Conservation (phyloP, 352 stramenopile species). For the Thalassiosira hispida region DNA sequence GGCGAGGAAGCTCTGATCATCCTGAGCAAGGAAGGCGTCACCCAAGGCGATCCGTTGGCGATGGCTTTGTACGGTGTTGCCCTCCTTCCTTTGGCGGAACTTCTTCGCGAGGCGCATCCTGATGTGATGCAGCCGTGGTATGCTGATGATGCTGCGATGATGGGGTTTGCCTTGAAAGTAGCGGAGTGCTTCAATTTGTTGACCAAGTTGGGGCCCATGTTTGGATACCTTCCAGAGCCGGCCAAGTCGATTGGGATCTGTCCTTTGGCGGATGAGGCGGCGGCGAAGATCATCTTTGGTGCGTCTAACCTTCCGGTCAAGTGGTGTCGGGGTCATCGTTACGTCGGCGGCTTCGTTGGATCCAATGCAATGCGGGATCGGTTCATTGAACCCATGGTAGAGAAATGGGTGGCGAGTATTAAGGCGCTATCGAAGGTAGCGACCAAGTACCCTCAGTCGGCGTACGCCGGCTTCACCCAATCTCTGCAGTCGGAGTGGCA, state of each 20-base stretch:
- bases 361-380: neutral
- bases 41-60: slow-evolving; percentile 29
- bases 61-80: slow-evolving; percentile 36
- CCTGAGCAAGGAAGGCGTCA: slow-evolving; percentile 22
- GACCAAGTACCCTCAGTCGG: neutral
- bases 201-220: neutral
- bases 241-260: slow-evolving; percentile 22
- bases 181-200: neutral
- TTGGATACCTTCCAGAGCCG: slow-evolving; percentile 27
- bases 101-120: neutral
- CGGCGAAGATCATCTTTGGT: neutral
- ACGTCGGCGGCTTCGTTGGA: slow-evolving; percentile 31
- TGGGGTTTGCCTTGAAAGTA: neutral
- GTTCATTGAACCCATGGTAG: slow-evolving; percentile 7
- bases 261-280: neutral
- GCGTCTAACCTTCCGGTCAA: neutral
- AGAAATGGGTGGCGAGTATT: slow-evolving; percentile 14
- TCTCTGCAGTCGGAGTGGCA: slow-evolving; percentile 38
- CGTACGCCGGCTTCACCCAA: slow-evolving; percentile 23
- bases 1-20: neutral
- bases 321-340: slow-evolving; percentile 8
- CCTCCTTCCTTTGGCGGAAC: slow-evolving; percentile 13
- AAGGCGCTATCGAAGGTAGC: slow-evolving; percentile 17
- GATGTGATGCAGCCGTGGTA: slow-evolving; percentile 34
- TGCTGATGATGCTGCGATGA: slow-evolving; percentile 33